Percentiles rank a stretch among this genome's conserved stretches.
phyloP scores from a whole-genome alignment of 2,329 filamentous ascomycete species.

The Colletotrichum orchidophilum region DNA sequence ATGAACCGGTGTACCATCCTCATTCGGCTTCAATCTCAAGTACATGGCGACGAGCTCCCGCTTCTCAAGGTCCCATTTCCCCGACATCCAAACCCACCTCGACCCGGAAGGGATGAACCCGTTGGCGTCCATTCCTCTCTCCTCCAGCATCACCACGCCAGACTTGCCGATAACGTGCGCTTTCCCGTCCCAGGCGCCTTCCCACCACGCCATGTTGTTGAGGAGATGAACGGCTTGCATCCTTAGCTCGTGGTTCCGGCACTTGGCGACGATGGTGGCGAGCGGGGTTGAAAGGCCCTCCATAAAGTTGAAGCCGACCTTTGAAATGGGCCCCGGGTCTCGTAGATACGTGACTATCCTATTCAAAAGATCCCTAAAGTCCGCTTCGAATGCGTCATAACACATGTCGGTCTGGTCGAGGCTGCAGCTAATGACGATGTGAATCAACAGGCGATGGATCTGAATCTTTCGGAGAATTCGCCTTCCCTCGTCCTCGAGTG shows the following conservation, averaged over 20 bases:
- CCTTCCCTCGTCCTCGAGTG: neutral
- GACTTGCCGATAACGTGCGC: conserved; percentile 29
- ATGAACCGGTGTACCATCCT: neutral
- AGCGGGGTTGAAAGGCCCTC: conserved; percentile 34
- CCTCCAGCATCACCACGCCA: conserved; percentile 34
- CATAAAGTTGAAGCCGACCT: conserved; percentile 16
- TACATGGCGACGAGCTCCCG: conserved; percentile 27
- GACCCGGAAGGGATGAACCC: conserved; percentile 28
- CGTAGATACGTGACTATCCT: conserved; percentile 21
- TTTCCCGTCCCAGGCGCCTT: conserved; percentile 30
- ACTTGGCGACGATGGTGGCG: conserved; percentile 31
- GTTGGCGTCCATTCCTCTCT: conserved; percentile 27
- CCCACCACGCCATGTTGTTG: conserved; percentile 31
- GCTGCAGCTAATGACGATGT: conserved; percentile 26
- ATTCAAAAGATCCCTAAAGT: conserved; percentile 31
- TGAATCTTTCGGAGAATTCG: conserved; percentile 28
- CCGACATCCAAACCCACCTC: conserved; percentile 33
- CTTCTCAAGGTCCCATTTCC: conserved; percentile 28
- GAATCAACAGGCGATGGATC: conserved; percentile 23
- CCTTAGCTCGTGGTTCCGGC: conserved; percentile 32
- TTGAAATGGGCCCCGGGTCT: conserved; percentile 10
- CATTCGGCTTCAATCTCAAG: conserved; percentile 13
- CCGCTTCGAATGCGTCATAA: conserved; percentile 31
- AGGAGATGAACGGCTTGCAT: conserved; percentile 30
- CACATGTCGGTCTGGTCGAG: conserved; percentile 33